These are phyloP conservation scores for Mortierella claussenii DNA, from an alignment of 192 early-diverging fungal species.

Conservation along the genomic window DNA sequence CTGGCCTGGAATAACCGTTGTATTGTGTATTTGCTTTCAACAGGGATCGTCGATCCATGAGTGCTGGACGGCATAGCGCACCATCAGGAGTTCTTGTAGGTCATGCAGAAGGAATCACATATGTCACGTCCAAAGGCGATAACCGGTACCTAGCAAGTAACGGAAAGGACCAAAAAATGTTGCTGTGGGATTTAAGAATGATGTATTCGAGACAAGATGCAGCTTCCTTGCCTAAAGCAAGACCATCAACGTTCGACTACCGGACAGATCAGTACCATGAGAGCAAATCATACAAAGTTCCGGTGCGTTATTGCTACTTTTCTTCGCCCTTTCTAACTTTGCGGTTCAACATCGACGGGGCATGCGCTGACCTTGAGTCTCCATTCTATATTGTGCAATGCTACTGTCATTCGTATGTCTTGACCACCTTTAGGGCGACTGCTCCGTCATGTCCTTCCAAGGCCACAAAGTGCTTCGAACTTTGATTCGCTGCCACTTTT, in stretches of 20 bases:
- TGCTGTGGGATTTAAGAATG: conserved; percentile 72
- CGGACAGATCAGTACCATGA: conserved; percentile 6
- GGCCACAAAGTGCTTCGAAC: conserved; percentile 73
- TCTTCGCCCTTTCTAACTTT: conserved; percentile 14
- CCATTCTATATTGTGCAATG: conserved; percentile 28
- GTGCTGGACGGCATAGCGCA: conserved; percentile 25
- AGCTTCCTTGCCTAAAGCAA: not conserved
- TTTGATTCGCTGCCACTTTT: conserved; percentile 78
- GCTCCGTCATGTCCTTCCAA: conserved; percentile 67
- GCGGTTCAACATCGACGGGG: no score
- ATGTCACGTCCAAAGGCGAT: conserved; percentile 71
- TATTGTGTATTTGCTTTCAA: not conserved
- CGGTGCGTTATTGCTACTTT: no score
- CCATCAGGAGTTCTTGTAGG: conserved; percentile 72
- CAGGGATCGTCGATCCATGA: conserved; percentile 69
- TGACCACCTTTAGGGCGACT: conserved; percentile 21
- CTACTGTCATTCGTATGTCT: not conserved
- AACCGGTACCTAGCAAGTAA: conserved; percentile 72
- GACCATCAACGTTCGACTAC: conserved; percentile 16
- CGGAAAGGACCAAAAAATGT: conserved; percentile 78
- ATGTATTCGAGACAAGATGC: conserved; percentile 25
- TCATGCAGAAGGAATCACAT: conserved; percentile 79
- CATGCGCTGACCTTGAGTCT: no score
- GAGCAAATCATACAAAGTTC: conserved; percentile 10
- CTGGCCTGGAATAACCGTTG: no score